phyloP scores from a whole-genome alignment of 139 green algal species.

The Coelastrella sp. region DNA sequence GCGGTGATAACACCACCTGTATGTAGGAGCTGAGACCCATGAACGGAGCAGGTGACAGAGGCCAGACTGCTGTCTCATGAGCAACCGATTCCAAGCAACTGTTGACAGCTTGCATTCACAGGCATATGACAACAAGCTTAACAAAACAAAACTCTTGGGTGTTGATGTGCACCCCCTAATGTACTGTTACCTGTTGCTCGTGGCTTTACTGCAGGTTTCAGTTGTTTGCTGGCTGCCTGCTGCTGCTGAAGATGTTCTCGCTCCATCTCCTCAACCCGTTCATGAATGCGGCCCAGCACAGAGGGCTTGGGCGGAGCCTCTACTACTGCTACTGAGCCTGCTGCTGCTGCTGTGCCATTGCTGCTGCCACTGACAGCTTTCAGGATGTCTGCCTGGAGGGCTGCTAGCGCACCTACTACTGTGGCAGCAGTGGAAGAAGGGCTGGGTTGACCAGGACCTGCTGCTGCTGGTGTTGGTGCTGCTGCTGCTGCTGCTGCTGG shows the following conservation, averaged over 20 bases:
- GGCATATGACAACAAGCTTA: too few species aligned
- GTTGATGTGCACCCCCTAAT: too few species aligned
- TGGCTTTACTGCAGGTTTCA: constrained; percentile 22
- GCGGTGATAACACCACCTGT: too few species aligned
- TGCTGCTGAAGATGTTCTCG: constrained; percentile 17
- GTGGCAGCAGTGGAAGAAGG: neutral
- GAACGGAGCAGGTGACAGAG: too few species aligned
- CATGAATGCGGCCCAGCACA: constrained; percentile 26
- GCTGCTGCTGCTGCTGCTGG: neutral
- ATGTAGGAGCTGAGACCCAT: too few species aligned
- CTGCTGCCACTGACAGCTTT: constrained; percentile 4
- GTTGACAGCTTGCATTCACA: too few species aligned
- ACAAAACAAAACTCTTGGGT: too few species aligned
- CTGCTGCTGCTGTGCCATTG: neutral
- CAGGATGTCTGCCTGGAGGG: neutral
- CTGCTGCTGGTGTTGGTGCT: constrained; percentile 1
- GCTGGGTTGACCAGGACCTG: neutral
- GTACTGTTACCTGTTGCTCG: constrained; percentile 30
- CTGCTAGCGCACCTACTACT: constrained; percentile 1
- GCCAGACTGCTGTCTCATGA: too few species aligned
- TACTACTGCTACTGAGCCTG: constrained; percentile 17
- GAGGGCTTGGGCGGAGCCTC: neutral
- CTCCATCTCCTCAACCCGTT: constrained; percentile 42
- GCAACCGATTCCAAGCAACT: too few species aligned
- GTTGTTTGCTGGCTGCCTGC: neutral